Base-by-base conservation (phyloP, 2,329 filamentous ascomycete genomes). In the Alternaria infectoria region DNA sequence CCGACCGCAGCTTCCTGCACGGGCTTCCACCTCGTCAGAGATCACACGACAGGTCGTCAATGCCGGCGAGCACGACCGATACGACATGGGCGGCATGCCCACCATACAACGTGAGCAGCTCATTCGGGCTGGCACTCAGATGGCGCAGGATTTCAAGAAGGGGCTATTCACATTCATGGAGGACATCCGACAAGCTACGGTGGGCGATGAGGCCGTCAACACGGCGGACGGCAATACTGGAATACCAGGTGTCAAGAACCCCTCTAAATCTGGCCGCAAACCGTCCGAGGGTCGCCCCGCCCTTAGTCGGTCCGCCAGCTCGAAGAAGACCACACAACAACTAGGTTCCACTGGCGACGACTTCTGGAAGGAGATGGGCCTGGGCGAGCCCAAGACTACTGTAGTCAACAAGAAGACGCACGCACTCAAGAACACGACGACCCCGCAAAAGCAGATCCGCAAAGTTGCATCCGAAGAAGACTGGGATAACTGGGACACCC, bases 91-190 rank as follows among this genome's bases (percentile, higher is more conserved):
- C 26, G 74, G 72, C 26, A 60, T 79, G 13, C 65, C 72, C 5
- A 73, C 70, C 61, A 74, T 79, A 5, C 78, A 81, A 54, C 72
- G 75, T 26, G 80, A 81, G 36, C 75, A 75, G 46, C 64, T 81
- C 25, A 70, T 81, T 30, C 78, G 77, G 59, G 80, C 79, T 8
- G 79, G 84, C 62, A 93, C 93, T 76, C 92, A 96, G 79, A 90
- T 97, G 80, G 92, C 94, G 15, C 91, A 92, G 63, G 96, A 97
- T 80, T 89, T 99, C 79, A 93, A 90, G 77, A 89, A 96, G 55
- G 95, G 96, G 2, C 83, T 99, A 52, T 94, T 92, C 89, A 97
- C 93, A 2, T 99, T 99, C 80, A 89, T 97, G 63, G 96, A 98
- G 78, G 96, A 99, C 76, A 89, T 99, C 51, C 88, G 94, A 69